Evolutionary conservation across 75 land plant species (phyloP), one percentile per base, ranked within the genome.

Genomic region (Larix kaempferi): DNA sequence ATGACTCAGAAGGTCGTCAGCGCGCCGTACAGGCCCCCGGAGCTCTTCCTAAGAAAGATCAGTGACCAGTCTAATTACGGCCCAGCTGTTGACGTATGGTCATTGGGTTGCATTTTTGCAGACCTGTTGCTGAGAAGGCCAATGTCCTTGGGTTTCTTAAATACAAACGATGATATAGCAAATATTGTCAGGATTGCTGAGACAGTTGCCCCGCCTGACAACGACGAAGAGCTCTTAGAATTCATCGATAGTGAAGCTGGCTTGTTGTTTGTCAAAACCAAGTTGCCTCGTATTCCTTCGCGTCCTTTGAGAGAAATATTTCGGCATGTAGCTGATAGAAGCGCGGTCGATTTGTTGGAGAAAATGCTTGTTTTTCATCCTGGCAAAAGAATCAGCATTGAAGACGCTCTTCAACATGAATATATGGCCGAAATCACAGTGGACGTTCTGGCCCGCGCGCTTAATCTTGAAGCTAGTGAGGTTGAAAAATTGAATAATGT

Each of bases 311-410:
- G 17, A 19, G 67, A 64, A 8, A 5, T 64, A 15, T 6, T 15
- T 16, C 29, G 17, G 1, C 29, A 64, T 5, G 7, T 64, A 1
- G 2, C 5, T 33, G 67, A 64, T 29, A 11, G 29, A 29, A 64
- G 67, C 17, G 85, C 83, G 0, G 62, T 83, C 23, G 82, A 83
- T 35, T 56, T 82, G 27, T 76, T 76, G 1, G 84, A 82, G 73
- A 80, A 64, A 83, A 82, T 82, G 83, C 84, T 82, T 4, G 35
- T 60, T 7, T 82, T 82, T 63, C 44, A 82, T 56, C 83, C 84
- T 23, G 21, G 59, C 26, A 81, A 80, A 23, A 59, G 84, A 65
- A 81, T 82, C 15, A 80, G 84, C 3, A 76, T 83, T 15, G 82
- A 80, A 4, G 82, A 80, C 77, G 77, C 84, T 19, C 56, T 81